These are phyloP conservation scores for Nannochloropsis salina DNA, from an alignment of 108 stramenopile species.

Conservation along the genomic window DNA sequence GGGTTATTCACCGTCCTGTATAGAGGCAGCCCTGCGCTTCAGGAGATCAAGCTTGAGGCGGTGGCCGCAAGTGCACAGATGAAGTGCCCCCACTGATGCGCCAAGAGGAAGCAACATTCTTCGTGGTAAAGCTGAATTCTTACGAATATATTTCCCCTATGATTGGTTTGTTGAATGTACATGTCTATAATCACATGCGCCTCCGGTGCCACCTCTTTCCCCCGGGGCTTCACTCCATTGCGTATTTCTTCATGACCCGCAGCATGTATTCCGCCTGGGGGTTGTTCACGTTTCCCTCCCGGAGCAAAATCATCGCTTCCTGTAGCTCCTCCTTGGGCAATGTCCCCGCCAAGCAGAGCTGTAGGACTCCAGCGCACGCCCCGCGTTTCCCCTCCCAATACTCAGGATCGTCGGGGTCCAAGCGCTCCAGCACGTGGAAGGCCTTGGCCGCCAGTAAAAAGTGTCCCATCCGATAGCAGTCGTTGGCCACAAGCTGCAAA, in stretches of 20 bases:
- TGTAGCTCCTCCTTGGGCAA: slow-evolving; percentile 57
- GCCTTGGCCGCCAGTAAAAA: slow-evolving; percentile 68
- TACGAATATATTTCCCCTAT: too few relatives aligned
- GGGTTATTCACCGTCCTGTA: too few relatives aligned
- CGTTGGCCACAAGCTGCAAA: slow-evolving; percentile 74
- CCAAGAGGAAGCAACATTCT: too few relatives aligned
- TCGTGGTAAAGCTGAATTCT: too few relatives aligned
- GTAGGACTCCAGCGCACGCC: slow-evolving; percentile 70
- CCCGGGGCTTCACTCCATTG: slow-evolving; percentile 45
- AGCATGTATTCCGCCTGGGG: slow-evolving; percentile 69
- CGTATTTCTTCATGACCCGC: slow-evolving; percentile 63
- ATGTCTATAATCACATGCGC: background rate
- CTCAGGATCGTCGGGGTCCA: slow-evolving; percentile 65
- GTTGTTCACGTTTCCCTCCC: slow-evolving; percentile 54
- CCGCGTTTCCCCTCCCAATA: slow-evolving; percentile 76
- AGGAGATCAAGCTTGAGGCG: too few relatives aligned
- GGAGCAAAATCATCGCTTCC: slow-evolving; percentile 65
- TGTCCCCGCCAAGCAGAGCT: slow-evolving; percentile 59
- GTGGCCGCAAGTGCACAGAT: too few relatives aligned
- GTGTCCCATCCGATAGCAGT: slow-evolving; percentile 67
- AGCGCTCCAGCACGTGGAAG: slow-evolving; percentile 64
- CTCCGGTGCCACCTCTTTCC: background rate
- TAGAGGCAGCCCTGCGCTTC: too few relatives aligned
- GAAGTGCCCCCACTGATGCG: too few relatives aligned
- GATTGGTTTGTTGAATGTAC: too few relatives aligned